phyloP scores from a whole-genome alignment of 805 yeast genomes.

The Pichia scutulata region DNA sequence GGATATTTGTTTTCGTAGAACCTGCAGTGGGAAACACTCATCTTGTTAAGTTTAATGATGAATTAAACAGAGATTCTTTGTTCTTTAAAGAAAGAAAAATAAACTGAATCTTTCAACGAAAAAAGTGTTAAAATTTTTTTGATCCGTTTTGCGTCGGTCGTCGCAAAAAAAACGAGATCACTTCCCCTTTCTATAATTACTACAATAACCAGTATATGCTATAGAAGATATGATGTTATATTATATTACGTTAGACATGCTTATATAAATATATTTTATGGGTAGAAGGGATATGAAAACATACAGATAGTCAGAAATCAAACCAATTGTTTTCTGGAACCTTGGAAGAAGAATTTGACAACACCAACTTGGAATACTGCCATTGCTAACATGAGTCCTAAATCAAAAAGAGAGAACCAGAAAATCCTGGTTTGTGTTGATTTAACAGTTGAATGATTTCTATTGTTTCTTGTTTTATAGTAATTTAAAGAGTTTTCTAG shows the following conservation, averaged over 20 bases:
- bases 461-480: constrained; percentile 81
- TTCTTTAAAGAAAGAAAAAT: no score
- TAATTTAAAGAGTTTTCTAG: constrained; percentile 60
- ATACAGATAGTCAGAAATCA: constrained; percentile 13
- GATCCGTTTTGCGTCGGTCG: neutral
- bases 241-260: neutral
- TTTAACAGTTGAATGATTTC: constrained; percentile 78
- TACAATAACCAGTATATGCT: no score
- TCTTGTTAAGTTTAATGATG: constrained; percentile 20
- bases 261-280: neutral
- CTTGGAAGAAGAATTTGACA: constrained; percentile 65
- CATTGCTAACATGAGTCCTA: constrained; percentile 58
- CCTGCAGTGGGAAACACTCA: constrained; percentile 89
- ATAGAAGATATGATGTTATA: neutral
- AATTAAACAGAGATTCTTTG: no score
- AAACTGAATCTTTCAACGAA: neutral
- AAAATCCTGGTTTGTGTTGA: constrained; percentile 58
- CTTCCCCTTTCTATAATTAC: no score
- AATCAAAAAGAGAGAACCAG: constrained; percentile 59
- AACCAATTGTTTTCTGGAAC: constrained; percentile 60
- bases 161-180: no score
- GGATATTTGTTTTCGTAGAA: constrained; percentile 98
- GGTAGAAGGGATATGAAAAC: neutral
- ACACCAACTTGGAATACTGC: constrained; percentile 60
- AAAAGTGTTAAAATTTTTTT: neutral